Evolutionary conservation across 2,329 filamentous ascomycete genomes (phyloP).

Genomic region (Metarhizium humberi): DNA sequence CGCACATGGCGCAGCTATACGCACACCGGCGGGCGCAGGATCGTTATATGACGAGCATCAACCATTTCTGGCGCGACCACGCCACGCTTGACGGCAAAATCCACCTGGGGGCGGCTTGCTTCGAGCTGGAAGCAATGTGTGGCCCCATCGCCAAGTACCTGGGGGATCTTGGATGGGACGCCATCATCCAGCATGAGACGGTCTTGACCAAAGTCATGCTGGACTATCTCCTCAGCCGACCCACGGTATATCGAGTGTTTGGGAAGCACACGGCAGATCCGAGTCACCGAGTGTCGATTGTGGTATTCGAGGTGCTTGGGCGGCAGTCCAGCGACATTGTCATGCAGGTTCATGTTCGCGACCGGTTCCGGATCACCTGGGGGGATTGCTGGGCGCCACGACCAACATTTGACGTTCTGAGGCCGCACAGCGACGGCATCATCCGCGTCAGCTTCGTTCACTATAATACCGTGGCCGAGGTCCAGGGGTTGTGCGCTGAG

Average conservation of each 20-base stretch:
- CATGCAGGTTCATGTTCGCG: conserved; percentile 48
- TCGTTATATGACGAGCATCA: conserved; percentile 39
- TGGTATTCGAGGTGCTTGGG: conserved; percentile 57
- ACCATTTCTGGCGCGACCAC: conserved; percentile 59
- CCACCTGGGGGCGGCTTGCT: conserved; percentile 58
- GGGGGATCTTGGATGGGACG: conserved; percentile 36
- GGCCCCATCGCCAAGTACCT: conserved; percentile 55
- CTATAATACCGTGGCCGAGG: conserved; percentile 61
- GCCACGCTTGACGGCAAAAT: conserved; percentile 56
- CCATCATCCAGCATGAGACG: conserved; percentile 50
- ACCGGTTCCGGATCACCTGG: conserved; percentile 53
- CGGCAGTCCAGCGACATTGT: conserved; percentile 48
- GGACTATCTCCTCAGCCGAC: conserved; percentile 42
- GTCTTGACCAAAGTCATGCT: conserved; percentile 50
- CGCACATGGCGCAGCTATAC: conserved; percentile 65
- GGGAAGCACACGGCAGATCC: conserved; percentile 43
- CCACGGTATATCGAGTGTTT: conserved; percentile 43
- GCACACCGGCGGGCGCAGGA: conserved; percentile 47
- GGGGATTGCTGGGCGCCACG: conserved; percentile 62
- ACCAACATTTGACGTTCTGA: conserved; percentile 48
- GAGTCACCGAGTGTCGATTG: conserved; percentile 47
- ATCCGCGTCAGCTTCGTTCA: conserved; percentile 63
- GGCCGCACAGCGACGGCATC: conserved; percentile 48
- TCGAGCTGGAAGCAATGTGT: conserved; percentile 57
- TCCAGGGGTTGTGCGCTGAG: conserved; percentile 39